These are phyloP conservation scores for Diaporthe sp. DNA, from an alignment of 2,329 filamentous ascomycete genomes.

Conservation along the genomic window DNA sequence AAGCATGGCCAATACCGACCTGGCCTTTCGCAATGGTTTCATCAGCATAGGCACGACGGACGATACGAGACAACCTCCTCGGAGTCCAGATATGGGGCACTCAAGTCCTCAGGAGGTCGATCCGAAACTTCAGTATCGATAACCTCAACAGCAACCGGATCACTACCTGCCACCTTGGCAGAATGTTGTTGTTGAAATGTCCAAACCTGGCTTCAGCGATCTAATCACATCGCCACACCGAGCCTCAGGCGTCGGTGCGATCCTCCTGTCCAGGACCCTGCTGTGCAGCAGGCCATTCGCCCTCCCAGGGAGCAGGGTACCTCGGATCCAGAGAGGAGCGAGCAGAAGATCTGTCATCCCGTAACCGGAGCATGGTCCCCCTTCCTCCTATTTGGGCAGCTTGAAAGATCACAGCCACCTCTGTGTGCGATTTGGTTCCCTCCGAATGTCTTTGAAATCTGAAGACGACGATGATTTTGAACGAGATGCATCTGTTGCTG, in stretches of 20 bases:
- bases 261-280: conserved; percentile 33
- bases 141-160: background rate
- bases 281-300: conserved; percentile 27
- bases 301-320: conserved; percentile 36
- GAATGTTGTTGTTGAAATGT: background rate
- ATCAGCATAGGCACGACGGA: conserved; percentile 4
- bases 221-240: conserved; percentile 42
- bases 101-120: background rate
- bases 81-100: background rate
- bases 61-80: background rate
- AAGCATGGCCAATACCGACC: background rate
- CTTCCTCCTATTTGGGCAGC: background rate
- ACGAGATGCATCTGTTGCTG: conserved; percentile 3
- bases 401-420: background rate
- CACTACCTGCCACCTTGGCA: background rate
- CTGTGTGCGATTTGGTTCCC: background rate
- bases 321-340: conserved; percentile 33
- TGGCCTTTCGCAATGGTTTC: conserved; percentile 12
- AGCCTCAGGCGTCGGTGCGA: conserved; percentile 38
- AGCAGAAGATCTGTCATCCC: conserved; percentile 24
- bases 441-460: background rate
- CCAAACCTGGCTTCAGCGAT: conserved; percentile 18
- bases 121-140: conserved; percentile 1
- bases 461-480: background rate
- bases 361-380: conserved; percentile 16